Conservation (phyloP, 2,329 filamentous ascomycete species). For the Fusarium gaditjirri region DNA sequence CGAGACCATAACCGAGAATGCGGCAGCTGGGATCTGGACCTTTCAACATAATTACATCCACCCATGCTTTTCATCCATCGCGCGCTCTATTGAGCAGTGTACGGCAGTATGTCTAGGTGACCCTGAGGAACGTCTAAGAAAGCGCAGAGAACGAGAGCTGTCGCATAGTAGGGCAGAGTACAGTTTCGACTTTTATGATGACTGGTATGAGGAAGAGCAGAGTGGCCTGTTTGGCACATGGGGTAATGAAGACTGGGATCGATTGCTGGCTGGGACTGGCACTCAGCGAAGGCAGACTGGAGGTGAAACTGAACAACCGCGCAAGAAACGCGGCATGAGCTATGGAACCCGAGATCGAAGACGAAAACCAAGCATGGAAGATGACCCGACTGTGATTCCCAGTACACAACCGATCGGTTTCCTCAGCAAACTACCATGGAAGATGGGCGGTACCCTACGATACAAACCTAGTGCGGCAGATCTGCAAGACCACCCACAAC, state of each 20-base stretch:
- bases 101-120: constrained; percentile 76
- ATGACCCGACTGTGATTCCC: constrained; percentile 91
- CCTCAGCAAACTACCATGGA: constrained; percentile 84
- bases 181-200: constrained; percentile 97
- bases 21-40: constrained; percentile 90
- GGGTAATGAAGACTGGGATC: constrained; percentile 86
- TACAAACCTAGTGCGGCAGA: constrained; percentile 94
- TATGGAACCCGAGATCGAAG: constrained; percentile 76
- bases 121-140: constrained; percentile 77
- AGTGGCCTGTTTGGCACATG: constrained; percentile 73
- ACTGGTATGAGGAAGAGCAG: constrained; percentile 79
- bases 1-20: constrained; percentile 88
- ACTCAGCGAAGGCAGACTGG: constrained; percentile 51
- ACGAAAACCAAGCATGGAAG: constrained; percentile 59
- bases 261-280: constrained; percentile 78
- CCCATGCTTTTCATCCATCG: constrained; percentile 79
- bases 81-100: constrained; percentile 76
- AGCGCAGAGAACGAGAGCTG: constrained; percentile 71
- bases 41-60: constrained; percentile 87
- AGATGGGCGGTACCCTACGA: constrained; percentile 80
- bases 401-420: constrained; percentile 89
- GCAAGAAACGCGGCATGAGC: constrained; percentile 84
- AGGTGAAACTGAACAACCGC: constrained; percentile 68
- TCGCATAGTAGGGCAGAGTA: constrained; percentile 75
- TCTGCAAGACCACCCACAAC: constrained; percentile 84